A percentile compares a stretch with the other conserved stretches of the same genome.
These are phyloP conservation scores for Pulveroboletus frians DNA, from an alignment of 768 basidiomycete species.

Conservation along the genomic window DNA sequence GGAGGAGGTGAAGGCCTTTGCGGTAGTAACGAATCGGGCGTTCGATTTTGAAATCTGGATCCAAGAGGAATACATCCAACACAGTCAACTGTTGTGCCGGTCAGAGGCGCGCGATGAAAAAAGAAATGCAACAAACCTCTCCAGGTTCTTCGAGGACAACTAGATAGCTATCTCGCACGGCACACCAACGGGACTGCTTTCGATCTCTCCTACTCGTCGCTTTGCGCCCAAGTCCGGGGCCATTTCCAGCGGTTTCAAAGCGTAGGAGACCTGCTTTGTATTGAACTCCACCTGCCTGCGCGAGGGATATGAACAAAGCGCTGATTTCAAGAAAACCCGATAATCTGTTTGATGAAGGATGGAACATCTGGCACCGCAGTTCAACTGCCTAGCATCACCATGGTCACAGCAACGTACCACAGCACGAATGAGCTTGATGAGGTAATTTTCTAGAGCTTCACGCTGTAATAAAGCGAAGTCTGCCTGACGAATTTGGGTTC, in stretches of 20 bases:
- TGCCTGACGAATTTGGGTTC: constrained; percentile 50
- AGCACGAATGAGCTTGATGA: constrained; percentile 80
- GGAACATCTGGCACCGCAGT: constrained; percentile 71
- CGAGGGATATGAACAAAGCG: constrained; percentile 75
- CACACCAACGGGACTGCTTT: constrained; percentile 80
- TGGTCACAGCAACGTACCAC: constrained; percentile 54
- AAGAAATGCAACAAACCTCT: constrained; percentile 47
- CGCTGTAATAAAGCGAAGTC: constrained; percentile 83
- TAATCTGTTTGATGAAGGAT: constrained; percentile 85
- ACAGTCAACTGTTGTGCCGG: constrained; percentile 52
- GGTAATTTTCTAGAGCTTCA: constrained; percentile 79
- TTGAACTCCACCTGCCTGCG: constrained; percentile 77
- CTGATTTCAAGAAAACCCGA: constrained; percentile 90
- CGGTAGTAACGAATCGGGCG: constrained; percentile 88
- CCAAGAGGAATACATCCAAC: constrained; percentile 92
- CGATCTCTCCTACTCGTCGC: constrained; percentile 53
- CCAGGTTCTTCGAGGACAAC: constrained; percentile 84
- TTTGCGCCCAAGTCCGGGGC: constrained; percentile 59
- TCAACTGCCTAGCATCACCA: not conserved
- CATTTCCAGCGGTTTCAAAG: constrained; percentile 49
- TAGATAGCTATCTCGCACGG: constrained; percentile 87
- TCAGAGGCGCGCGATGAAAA: not conserved
- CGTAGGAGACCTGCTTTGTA: constrained; percentile 85
- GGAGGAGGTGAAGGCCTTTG: constrained; percentile 70
- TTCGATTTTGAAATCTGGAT: constrained; percentile 82